Evolutionary conservation across 768 basidiomycete species (phyloP).

Genomic region (Boletus eberwhitei): DNA sequence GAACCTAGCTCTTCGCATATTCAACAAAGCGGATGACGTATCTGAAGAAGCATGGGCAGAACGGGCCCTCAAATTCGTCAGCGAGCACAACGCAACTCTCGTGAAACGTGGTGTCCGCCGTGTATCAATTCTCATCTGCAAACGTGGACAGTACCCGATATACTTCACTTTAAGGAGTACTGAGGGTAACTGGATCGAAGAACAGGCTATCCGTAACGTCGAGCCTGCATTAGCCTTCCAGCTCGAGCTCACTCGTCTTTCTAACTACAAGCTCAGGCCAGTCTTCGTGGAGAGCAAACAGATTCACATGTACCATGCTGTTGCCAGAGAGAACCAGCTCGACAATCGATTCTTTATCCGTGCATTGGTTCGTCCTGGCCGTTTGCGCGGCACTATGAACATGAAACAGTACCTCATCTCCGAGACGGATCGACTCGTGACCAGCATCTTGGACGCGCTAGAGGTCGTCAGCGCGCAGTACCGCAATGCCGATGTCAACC

Average conservation of each 20-base stretch:
- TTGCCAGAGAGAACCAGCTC: slow-evolving; percentile 94
- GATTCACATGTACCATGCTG: slow-evolving; percentile 95
- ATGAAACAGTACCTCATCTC: slow-evolving; percentile 98
- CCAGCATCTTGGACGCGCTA: slow-evolving; percentile 88
- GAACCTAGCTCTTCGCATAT: slow-evolving; percentile 89
- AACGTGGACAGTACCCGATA: slow-evolving; percentile 85
- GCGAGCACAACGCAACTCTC: slow-evolving; percentile 61
- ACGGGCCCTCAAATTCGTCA: slow-evolving; percentile 67
- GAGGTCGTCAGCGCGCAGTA: slow-evolving; percentile 90
- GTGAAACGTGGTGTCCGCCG: slow-evolving; percentile 82
- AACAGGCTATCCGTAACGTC: slow-evolving; percentile 95
- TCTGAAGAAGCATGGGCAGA: slow-evolving; percentile 74
- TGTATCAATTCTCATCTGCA: slow-evolving; percentile 88
- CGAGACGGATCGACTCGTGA: slow-evolving; percentile 95
- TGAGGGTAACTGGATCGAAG: slow-evolving; percentile 81
- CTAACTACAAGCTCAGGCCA: slow-evolving; percentile 95
- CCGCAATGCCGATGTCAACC: slow-evolving; percentile 94
- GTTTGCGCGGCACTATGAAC: slow-evolving; percentile 87
- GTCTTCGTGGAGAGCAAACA: slow-evolving; percentile 96
- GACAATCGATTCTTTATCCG: slow-evolving; percentile 98
- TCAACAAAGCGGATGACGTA: slow-evolving; percentile 76
- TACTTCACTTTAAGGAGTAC: slow-evolving; percentile 88
- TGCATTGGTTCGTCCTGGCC: slow-evolving; percentile 92
- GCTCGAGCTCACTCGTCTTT: slow-evolving; percentile 92
- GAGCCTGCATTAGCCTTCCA: slow-evolving; percentile 98